phyloP scores from a whole-genome alignment of 192 early-diverging fungal species.

The Coemansia sp. region DNA sequence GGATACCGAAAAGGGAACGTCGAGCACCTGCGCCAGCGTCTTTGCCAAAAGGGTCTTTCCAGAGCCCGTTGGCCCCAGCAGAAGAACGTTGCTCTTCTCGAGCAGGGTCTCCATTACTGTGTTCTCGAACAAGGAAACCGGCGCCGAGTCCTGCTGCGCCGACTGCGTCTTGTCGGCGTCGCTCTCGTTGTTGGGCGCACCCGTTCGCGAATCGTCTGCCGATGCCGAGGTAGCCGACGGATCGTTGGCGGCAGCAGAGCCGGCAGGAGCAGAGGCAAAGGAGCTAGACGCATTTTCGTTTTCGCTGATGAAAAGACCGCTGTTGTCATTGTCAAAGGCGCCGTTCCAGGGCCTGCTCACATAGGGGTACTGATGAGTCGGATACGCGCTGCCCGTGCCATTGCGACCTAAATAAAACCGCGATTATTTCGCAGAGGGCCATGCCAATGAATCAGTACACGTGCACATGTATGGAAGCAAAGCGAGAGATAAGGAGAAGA shows the following conservation, averaged over 20 bases:
- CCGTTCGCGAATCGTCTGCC: not conserved
- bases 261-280: not conserved
- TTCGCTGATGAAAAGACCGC: slow-evolving; percentile 31
- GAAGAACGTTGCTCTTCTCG: slow-evolving; percentile 87
- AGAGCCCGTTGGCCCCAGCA: slow-evolving; percentile 83
- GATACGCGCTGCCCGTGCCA: slow-evolving; percentile 38
- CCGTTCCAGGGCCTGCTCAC: slow-evolving; percentile 46
- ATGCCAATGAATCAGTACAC: too few species aligned
- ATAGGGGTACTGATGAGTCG: slow-evolving; percentile 40
- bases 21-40: slow-evolving; percentile 76
- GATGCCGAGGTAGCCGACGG: not conserved
- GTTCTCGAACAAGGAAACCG: not conserved
- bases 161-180: not conserved
- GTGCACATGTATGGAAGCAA: too few species aligned
- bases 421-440: too few species aligned
- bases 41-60: slow-evolving; percentile 80
- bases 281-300: not conserved
- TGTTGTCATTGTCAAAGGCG: slow-evolving; percentile 42
- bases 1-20: slow-evolving; percentile 85
- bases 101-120: slow-evolving; percentile 55
- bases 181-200: not conserved
- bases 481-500: too few species aligned
- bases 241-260: not conserved
- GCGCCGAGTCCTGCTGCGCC: not conserved
- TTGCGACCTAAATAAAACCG: slow-evolving; percentile 25